Conservation (phyloP, 176 grass and related monocot species). For the Oryza glumipatula region DNA sequence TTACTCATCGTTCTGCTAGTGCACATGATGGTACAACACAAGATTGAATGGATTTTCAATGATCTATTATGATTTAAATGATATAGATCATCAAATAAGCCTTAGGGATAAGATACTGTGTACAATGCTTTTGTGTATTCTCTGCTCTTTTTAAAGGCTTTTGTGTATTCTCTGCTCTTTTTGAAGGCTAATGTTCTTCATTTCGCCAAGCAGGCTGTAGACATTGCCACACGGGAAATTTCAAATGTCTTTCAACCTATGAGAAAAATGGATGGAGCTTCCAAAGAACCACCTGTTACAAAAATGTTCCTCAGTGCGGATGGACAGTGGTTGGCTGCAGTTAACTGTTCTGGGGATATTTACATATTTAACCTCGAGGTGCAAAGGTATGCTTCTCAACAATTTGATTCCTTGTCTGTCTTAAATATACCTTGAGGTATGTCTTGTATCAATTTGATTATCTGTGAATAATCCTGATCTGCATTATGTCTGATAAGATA, state of each 20-base stretch:
- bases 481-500: conserved; percentile 17
- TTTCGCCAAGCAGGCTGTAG: conserved; percentile 66
- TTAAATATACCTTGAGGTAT: neutral
- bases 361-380: conserved; percentile 94
- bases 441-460: neutral
- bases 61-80: conserved; percentile 1
- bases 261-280: conserved; percentile 51
- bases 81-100: neutral
- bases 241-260: conserved; percentile 67
- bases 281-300: conserved; percentile 75
- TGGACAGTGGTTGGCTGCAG: conserved; percentile 90
- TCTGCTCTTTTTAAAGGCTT: conserved; percentile 7
- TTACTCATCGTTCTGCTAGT: neutral
- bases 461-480: neutral
- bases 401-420: conserved; percentile 8
- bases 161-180: neutral
- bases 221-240: conserved; percentile 51
- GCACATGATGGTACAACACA: neutral
- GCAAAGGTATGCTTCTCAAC: conserved; percentile 59
- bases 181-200: neutral
- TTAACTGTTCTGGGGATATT: conserved; percentile 88
- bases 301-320: conserved; percentile 93
- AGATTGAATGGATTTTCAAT: neutral
- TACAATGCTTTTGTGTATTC: neutral
- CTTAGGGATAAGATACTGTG: neutral